Conservation (phyloP, 192 early-diverging fungal species). For the Podila verticillata region DNA sequence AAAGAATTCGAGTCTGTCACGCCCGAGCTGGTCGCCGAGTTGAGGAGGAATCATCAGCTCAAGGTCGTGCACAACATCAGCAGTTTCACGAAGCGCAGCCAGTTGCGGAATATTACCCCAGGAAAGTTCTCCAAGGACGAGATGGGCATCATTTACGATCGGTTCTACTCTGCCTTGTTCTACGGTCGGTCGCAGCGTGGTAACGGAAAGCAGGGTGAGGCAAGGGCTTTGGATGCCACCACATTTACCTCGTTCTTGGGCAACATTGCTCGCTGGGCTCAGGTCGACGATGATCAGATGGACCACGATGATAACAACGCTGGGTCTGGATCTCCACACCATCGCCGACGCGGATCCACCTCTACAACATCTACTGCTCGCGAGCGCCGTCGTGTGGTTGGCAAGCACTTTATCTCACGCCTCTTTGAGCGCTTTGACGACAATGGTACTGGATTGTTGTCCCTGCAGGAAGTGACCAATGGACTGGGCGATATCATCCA, state of each 20-base stretch:
- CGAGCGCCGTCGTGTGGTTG: constrained; percentile 38
- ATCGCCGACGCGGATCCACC: constrained; percentile 40
- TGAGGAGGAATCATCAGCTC: constrained; percentile 86
- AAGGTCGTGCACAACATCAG: constrained; percentile 93
- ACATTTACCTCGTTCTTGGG: constrained; percentile 84
- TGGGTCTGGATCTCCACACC: constrained; percentile 5
- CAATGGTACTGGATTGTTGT: constrained; percentile 63
- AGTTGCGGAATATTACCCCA: constrained; percentile 82
- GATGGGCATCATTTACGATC: constrained; percentile 88
- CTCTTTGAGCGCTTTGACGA: constrained; percentile 65
- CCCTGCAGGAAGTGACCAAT: constrained; percentile 81
- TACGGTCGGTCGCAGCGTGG: constrained; percentile 57
- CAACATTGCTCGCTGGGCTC: constrained; percentile 73
- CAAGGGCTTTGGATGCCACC: constrained; percentile 68
- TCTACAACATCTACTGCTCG: constrained; percentile 35
- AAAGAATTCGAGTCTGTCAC: constrained; percentile 90
- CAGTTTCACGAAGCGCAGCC: constrained; percentile 90
- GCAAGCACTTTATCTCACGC: constrained; percentile 49
- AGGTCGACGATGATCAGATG: constrained; percentile 50
- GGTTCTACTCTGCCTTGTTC: constrained; percentile 84
- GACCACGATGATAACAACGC: constrained; percentile 24
- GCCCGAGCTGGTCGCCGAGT: constrained; percentile 75
- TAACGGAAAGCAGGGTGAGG: constrained; percentile 36
- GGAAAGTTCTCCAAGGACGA: constrained; percentile 88
- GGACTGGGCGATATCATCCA: constrained; percentile 81